Evolutionary conservation across 192 early-diverging fungal species (phyloP), one percentile per base, ranked within the genome.

Genomic region (Podila epicladia): DNA sequence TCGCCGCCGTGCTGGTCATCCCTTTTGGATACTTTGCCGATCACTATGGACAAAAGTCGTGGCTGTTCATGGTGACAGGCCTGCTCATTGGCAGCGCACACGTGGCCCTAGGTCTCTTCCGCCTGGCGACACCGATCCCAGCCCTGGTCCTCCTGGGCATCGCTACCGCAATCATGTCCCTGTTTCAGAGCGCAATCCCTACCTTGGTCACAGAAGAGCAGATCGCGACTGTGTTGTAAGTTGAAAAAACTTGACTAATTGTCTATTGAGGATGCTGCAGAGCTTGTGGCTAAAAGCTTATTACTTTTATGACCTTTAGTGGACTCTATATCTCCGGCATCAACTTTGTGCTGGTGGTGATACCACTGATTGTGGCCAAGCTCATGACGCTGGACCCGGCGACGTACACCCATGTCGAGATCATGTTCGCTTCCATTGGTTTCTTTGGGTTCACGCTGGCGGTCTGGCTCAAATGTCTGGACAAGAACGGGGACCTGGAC

Each of bases 281-380:
- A 33, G 33, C 6, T 33, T 33, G 33, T 33, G 1, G 33, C 33
- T 33, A 33, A 33, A 33, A 33, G 6, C 33, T 33, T 5, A 5
- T 33, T 33, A 33, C 33, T 6, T 33, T 33, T 33, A 33, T 33
- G 3, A 33, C 33, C 33, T 7, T 33, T 33, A 82, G 86, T 62
- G 89, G 89, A 1, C 61, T 90, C 20, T 62, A 85, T 13, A 86
- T 87, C n/a, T 78, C 88, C 3, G 61, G 82, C 0, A 71, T 83
- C 45, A 92, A 90, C 64, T 33, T 85, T 9, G 83, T 87, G 0
- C 77, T 88, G n/a, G 79, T 85, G 5, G 48, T 92, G 5, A 85
- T 89, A 58, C 90, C 90, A 15, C 63, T 90, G 33, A 62, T 89
- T 26, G 90, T 91, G 9, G 90, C 87, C 2, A 60, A 57, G n/a